A percentile compares a stretch with the other conserved stretches of the same genome.
These are phyloP conservation scores for Bipolaris gigantea DNA, from an alignment of 2,329 filamentous ascomycete species.

Conservation along the genomic window DNA sequence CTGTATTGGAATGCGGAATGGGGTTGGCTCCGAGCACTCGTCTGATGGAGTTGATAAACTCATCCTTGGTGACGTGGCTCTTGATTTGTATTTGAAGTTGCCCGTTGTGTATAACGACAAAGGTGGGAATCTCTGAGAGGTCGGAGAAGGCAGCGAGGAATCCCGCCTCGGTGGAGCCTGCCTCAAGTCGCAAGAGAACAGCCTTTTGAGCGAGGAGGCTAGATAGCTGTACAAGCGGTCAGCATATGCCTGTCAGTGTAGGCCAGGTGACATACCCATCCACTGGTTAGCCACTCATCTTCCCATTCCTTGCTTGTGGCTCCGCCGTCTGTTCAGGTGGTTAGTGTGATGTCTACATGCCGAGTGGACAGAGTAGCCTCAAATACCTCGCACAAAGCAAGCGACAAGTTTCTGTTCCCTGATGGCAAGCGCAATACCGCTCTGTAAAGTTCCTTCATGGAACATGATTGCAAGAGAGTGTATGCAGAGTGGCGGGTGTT, in stretches of 20 bases:
- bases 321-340: constrained; percentile 60
- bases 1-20: constrained; percentile 29
- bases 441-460: constrained; percentile 76
- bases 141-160: constrained; percentile 84
- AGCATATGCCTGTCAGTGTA: background rate
- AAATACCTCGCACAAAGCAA: constrained; percentile 77
- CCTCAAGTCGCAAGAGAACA: constrained; percentile 69
- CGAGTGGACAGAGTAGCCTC: background rate
- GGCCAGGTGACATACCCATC: constrained; percentile 32
- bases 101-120: constrained; percentile 81
- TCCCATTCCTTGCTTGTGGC: constrained; percentile 75
- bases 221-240: constrained; percentile 36
- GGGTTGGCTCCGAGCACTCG: constrained; percentile 40
- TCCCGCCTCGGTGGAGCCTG: constrained; percentile 76
- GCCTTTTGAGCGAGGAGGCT: constrained; percentile 63
- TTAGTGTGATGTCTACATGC: constrained; percentile 18
- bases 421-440: constrained; percentile 76
- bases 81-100: constrained; percentile 76
- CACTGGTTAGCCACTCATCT: constrained; percentile 60
- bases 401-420: constrained; percentile 75
- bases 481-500: constrained; percentile 14
- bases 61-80: constrained; percentile 63
- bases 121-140: constrained; percentile 73
- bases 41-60: constrained; percentile 63
- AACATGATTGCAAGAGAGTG: constrained; percentile 63